Percentiles rank a stretch among this genome's conserved stretches.
phyloP scores from a whole-genome alignment of 192 early-diverging fungal genomes.

The Piromyces sp. region DNA sequence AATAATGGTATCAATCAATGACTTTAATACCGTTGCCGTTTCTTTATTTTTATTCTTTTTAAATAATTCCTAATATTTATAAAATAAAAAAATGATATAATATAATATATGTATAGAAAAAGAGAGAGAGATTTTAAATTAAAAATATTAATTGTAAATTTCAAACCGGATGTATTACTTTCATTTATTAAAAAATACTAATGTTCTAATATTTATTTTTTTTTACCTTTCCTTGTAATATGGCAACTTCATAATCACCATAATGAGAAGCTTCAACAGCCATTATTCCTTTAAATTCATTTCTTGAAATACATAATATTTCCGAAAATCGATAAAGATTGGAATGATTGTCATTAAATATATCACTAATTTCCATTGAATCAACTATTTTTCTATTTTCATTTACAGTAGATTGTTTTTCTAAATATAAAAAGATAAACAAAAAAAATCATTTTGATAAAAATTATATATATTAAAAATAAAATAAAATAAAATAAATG shows the following conservation, averaged over 20 bases:
- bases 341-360: not conserved
- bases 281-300: not conserved
- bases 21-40: not conserved
- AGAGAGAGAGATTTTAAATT: too few relatives aligned
- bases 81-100: not conserved
- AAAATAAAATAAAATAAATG: too few relatives aligned
- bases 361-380: not conserved
- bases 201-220: too few relatives aligned
- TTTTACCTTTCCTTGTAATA: not conserved
- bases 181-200: too few relatives aligned
- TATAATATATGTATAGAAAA: too few relatives aligned
- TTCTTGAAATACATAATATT: not conserved
- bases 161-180: too few relatives aligned
- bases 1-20: not conserved
- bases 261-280: not conserved
- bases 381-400: not conserved
- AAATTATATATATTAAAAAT: too few relatives aligned
- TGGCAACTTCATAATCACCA: not conserved
- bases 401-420: too few relatives aligned
- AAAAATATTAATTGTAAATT: too few relatives aligned
- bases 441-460: too few relatives aligned
- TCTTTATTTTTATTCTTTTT: not conserved
- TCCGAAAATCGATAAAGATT: not conserved
- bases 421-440: too few relatives aligned
- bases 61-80: not conserved